Evolutionary conservation across 2,329 filamentous ascomycete genomes (phyloP).

Genomic region (Calonectria crousiana): DNA sequence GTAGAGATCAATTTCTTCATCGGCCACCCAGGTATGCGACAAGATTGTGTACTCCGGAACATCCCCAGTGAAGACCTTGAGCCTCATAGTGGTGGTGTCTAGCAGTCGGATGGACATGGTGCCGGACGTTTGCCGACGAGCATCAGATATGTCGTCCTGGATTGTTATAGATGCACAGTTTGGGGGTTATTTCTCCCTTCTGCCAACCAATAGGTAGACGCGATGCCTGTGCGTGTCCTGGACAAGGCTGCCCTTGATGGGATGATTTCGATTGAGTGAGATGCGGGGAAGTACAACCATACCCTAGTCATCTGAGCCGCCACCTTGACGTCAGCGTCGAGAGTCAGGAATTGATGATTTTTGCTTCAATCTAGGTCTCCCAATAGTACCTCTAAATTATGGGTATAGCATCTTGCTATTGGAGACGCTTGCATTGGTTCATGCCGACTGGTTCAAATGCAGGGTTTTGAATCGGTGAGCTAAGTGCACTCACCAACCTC

Average conservation of each 20-base stretch:
- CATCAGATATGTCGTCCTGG: background rate
- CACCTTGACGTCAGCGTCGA: background rate
- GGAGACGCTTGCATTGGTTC: background rate
- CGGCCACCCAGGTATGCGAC: background rate
- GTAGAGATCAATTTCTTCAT: background rate
- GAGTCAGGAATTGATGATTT: background rate
- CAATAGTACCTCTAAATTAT: background rate
- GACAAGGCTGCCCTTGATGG: background rate
- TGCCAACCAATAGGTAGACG: background rate
- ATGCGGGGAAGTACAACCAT: background rate
- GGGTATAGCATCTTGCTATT: background rate
- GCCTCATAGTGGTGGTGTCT: constrained; percentile 2
- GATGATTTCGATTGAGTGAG: background rate
- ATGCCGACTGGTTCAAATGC: background rate
- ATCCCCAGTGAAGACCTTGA: background rate
- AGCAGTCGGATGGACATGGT: background rate
- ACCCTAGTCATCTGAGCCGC: background rate
- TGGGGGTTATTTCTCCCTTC: background rate
- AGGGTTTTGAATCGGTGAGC: background rate
- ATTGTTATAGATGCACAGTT: no score
- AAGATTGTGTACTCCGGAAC: background rate
- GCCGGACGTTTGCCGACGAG: background rate
- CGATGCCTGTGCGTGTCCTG: background rate
- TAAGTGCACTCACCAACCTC: background rate
- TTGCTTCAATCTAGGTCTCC: background rate